Conservation (phyloP, 306 rosid genomes). For the Pterocarpus santalinus region DNA sequence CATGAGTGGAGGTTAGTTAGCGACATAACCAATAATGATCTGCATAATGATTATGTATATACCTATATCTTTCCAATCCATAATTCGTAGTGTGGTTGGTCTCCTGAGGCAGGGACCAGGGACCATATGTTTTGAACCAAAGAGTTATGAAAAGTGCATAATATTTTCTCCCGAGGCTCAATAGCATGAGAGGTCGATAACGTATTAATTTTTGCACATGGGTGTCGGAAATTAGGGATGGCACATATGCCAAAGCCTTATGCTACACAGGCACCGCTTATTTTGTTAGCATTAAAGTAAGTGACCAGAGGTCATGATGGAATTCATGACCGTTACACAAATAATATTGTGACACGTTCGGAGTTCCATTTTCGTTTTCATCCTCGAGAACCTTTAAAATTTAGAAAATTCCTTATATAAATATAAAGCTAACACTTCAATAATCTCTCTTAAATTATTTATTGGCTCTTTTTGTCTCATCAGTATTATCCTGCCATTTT, state of each 20-base stretch:
- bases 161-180: no score
- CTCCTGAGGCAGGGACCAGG: neutral
- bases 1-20: no score
- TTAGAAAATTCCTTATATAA: no score
- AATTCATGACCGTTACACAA: conserved; percentile 42
- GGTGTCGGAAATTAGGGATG: conserved; percentile 8
- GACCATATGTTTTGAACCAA: conserved; percentile 7
- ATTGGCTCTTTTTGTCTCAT: no score
- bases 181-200: no score
- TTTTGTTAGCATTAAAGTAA: conserved; percentile 13
- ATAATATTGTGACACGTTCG: conserved; percentile 25
- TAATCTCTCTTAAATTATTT: no score
- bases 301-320: neutral
- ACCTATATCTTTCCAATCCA: neutral
- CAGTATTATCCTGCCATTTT: neutral
- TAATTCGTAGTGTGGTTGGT: conserved; percentile 14
- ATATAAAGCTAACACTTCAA: no score
- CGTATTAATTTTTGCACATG: conserved; percentile 1
- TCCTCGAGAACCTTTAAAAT: no score
- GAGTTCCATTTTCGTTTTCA: neutral
- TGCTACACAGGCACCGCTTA: neutral
- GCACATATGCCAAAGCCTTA: conserved; percentile 41
- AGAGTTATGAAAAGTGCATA: no score
- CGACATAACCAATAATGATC: neutral
- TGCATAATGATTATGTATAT: neutral